Percentiles rank a stretch among this genome's conserved stretches.
Evolutionary conservation across 73 alveolate species (phyloP).

Genomic region (Effrenium voratum): DNA sequence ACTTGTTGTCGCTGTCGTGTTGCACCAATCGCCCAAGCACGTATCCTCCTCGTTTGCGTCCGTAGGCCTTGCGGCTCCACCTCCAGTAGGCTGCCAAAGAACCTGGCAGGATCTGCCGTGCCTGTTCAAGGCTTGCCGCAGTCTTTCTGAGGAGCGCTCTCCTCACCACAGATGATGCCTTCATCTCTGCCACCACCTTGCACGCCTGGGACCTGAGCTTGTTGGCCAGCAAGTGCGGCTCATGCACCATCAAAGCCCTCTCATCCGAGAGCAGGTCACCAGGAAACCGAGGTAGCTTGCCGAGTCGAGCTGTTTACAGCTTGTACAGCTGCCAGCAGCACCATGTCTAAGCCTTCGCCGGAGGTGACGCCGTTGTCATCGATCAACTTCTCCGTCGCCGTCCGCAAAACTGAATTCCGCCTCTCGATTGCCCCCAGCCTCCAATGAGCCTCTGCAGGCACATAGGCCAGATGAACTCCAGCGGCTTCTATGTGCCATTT

Average conservation of each 20-base stretch:
- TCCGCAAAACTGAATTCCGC: neutral
- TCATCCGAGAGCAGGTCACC: constrained; percentile 17
- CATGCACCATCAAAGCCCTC: neutral
- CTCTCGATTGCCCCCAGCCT: constrained; percentile 26
- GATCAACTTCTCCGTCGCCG: neutral
- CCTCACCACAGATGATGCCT: neutral
- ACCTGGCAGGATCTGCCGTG: neutral
- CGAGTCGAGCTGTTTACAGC: constrained; percentile 20
- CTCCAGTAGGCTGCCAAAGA: constrained; percentile 30
- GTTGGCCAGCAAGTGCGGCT: neutral
- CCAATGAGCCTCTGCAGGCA: constrained; percentile 44
- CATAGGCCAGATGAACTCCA: neutral
- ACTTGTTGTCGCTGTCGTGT: constrained; percentile 2
- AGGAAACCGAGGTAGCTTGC: constrained; percentile 7
- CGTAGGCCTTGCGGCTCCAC: constrained; percentile 2
- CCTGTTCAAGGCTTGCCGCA: neutral
- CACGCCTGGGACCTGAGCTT: neutral
- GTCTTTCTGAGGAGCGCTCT: constrained; percentile 28
- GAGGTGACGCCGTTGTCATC: neutral
- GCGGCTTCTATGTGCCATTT: neutral
- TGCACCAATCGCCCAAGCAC: constrained; percentile 2
- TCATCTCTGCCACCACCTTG: neutral
- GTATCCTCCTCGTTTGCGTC: constrained; percentile 57
- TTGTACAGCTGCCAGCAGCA: neutral
- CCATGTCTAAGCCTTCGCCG: neutral